Evolutionary conservation across 495 filamentous ascomycete genomes (phyloP).

Genomic region (Trichoderma virens): DNA sequence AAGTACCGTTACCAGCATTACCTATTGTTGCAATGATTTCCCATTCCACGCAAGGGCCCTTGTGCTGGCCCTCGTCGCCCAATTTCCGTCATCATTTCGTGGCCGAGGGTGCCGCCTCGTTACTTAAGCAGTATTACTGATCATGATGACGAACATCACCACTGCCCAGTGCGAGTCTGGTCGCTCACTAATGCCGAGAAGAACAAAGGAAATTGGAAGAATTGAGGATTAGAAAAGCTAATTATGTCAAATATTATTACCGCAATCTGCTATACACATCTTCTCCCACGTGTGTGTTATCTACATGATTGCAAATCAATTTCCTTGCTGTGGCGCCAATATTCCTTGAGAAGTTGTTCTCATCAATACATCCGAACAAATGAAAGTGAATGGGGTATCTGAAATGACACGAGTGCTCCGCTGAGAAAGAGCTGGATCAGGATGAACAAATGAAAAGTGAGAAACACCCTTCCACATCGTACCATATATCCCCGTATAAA

Average conservation of each 20-base stretch:
- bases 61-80: too few species aligned
- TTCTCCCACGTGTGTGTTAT: neutral
- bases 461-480: neutral
- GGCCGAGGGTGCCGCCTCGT: too few species aligned
- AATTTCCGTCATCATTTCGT: too few species aligned
- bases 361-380: neutral
- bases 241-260: neutral
- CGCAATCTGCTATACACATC: neutral
- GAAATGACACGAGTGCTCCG: neutral
- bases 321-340: neutral
- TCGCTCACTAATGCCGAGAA: too few species aligned
- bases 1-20: too few species aligned
- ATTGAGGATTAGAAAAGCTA: too few species aligned
- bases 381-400: constrained; percentile 1
- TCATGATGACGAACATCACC: too few species aligned
- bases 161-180: too few species aligned
- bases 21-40: too few species aligned
- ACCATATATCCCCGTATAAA: neutral
- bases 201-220: too few species aligned
- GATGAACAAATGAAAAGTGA: neutral
- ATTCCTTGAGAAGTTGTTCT: neutral
- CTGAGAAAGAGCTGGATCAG: neutral
- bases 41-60: too few species aligned
- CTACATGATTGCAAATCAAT: neutral
- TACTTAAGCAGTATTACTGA: too few species aligned